Evolutionary conservation across 148 eudicot species (phyloP), one percentile per base, ranked within the genome.

Genomic region (Chenopodium album): DNA sequence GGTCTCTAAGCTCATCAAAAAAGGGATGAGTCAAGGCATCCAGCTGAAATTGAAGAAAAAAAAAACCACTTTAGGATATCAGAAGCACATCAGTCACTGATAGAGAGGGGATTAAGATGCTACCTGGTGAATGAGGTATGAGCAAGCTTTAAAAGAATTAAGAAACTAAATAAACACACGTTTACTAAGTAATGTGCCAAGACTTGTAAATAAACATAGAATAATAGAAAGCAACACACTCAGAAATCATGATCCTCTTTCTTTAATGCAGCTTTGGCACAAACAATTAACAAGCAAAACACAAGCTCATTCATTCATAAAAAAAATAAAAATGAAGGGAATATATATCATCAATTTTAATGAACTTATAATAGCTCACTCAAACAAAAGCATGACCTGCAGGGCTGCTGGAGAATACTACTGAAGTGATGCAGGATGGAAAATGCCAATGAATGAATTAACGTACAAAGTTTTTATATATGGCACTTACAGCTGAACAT

Each of bases 1-100:
- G 84, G 73, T 91, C 94, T 59, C 90, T 91, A 59, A 91, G 91
- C 87, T 91, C 94, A 14, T 91, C 92, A 68, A 91, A 91, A 73
- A 91, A 91, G 14, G 92, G 85, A 81, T 91, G 94, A 56, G 79
- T 86, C 73, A 89, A 80, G 68, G 89, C 94, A 85, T 90, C 92
- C 88, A 90, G 66, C 92, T 90, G 88, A 66, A 76, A 87, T 68
- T 67, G 4, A 14, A 59, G 64, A 60, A 22, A 29, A 75, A 74
- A 5, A 41, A 41, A 0, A 34, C 37, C 41, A 20, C 64, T 4
- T 68, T 14, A 46, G 26, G 31, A 44, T 11, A 20, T 29, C 19
- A 7, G n/a, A 44, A 19, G 22, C 32, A 71, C 9, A 48, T 41
- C 34, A 41, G 0, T 60, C 37, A 28, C 28, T 71, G 20, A 52